Evolutionary conservation across 495 filamentous ascomycete genomes (phyloP), one percentile per base, ranked within the genome.

Genomic region (Thozetella sp.): DNA sequence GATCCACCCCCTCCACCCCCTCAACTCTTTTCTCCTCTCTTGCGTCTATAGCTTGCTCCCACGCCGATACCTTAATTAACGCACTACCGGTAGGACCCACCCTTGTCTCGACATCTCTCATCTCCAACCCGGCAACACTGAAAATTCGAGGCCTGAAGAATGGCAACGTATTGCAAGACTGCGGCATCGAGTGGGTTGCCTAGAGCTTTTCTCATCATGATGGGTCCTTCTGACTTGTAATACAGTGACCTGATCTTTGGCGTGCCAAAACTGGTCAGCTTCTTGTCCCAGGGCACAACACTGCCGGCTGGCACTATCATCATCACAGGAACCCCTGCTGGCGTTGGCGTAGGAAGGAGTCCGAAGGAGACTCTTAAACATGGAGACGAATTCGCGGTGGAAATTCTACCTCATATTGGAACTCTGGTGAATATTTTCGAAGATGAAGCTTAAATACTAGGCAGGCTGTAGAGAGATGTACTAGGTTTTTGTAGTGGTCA

Each of bases 81-180:
- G 43, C 20, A 19, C n/a, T 48, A 13, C 12, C 43, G n/a, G n/a
- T 48, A 48, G 43, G 43, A 15, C 85, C 85, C 4, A 76, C 76
- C 2, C 61, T 88, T n/a, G 85, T 85, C 26, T 81, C 79, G 1
- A 77, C 79, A 30, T 69, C 74, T n/a, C 65, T 78, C 15, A 63
- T 88, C 43, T 75, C 80, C n/a, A 73, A 81, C 51, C 71, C 73
- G 6, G 63, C 66, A 17, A 63, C 58, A 55, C 59, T 81, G 22
- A 54, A 65, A 22, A 46, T 82, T 59, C 65, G 73, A 55, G 77
- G 79, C 9, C 50, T 79, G 48, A 75, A 79, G 68, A 80, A 83
- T 63, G 78, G 79, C 2, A 73, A 73, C 62, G 73, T 76, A 19
- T 55, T 80, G 65, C 80, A 83, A 63, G 67, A 81, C 69, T 72